Conservation (phyloP, 139 green algal genomes). For the Tetratostichococcus sp. region DNA sequence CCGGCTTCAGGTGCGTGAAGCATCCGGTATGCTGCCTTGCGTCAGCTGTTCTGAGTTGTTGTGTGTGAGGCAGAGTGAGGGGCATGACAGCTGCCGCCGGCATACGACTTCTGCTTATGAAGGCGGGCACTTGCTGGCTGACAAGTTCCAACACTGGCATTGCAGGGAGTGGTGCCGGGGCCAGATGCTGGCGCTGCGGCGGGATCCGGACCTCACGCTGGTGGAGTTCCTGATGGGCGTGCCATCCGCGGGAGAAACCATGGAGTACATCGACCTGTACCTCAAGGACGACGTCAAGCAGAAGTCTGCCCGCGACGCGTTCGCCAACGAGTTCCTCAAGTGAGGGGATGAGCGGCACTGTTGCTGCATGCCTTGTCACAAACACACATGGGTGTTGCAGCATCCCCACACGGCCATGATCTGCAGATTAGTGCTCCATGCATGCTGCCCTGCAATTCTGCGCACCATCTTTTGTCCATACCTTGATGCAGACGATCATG, state of each 20-base stretch:
- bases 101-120: not conserved
- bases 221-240: conserved; percentile 65
- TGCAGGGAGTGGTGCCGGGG: conserved; percentile 36
- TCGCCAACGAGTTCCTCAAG: conserved; percentile 81
- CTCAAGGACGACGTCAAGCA: conserved; percentile 26
- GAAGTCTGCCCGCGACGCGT: conserved; percentile 53
- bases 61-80: too few relatives aligned
- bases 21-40: too few relatives aligned
- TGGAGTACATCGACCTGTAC: conserved; percentile 70
- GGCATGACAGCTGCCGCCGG: too few relatives aligned
- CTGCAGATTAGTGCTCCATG: too few relatives aligned
- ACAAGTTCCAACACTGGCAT: too few relatives aligned
- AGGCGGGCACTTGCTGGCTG: too few relatives aligned
- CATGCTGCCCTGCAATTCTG: too few relatives aligned
- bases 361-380: not conserved
- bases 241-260: conserved; percentile 61
- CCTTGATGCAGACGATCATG: too few relatives aligned
- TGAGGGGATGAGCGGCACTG: not conserved
- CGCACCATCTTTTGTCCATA: too few relatives aligned
- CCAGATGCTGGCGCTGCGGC: conserved; percentile 58
- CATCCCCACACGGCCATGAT: not conserved
- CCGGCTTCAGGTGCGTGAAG: not conserved
- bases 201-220: conserved; percentile 60
- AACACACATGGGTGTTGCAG: not conserved
- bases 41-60: too few relatives aligned